These are phyloP conservation scores for Dalbergia oliveri DNA, from an alignment of 306 rosid genomes.

Conservation along the genomic window DNA sequence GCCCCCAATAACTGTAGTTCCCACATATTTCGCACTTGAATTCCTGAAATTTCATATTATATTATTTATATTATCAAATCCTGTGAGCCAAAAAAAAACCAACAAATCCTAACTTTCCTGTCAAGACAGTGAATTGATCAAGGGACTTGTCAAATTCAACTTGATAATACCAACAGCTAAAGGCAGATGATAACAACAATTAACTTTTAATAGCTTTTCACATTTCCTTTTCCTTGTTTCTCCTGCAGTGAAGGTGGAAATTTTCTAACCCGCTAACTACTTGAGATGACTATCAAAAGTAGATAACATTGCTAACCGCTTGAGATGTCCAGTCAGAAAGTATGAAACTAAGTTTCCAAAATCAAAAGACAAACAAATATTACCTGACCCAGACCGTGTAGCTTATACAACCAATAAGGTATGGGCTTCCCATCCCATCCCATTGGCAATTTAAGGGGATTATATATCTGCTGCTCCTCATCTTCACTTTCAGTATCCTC, in stretches of 20 bases:
- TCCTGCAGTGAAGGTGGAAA: background rate
- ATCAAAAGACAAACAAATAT: conserved; percentile 37
- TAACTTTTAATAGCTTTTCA: background rate
- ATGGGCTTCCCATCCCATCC: conserved; percentile 99
- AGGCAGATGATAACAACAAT: conserved; percentile 16
- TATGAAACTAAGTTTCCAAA: conserved; percentile 35
- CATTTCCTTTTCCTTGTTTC: conserved; percentile 2
- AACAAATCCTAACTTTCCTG: conserved; percentile 27
- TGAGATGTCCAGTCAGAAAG: background rate
- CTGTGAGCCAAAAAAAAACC: conserved; percentile 11
- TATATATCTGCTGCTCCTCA: conserved; percentile 96
- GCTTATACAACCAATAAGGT: conserved; percentile 98
- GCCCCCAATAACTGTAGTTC: conserved; percentile 99
- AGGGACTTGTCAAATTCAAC: conserved; percentile 20
- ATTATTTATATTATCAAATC: conserved; percentile 36
- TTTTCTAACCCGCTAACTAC: background rate
- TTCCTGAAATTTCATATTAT: conserved; percentile 69
- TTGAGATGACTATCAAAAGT: conserved; percentile 17
- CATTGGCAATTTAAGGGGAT: conserved; percentile 98
- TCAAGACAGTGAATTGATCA: conserved; percentile 13
- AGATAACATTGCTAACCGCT: background rate
- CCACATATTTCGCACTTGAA: conserved; percentile 99
- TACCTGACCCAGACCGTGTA: conserved; percentile 99
- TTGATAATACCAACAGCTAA: conserved; percentile 10
- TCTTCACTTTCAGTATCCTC: conserved; percentile 95